Conservation (phyloP, 805 yeast species). For the Candida oleophila region DNA sequence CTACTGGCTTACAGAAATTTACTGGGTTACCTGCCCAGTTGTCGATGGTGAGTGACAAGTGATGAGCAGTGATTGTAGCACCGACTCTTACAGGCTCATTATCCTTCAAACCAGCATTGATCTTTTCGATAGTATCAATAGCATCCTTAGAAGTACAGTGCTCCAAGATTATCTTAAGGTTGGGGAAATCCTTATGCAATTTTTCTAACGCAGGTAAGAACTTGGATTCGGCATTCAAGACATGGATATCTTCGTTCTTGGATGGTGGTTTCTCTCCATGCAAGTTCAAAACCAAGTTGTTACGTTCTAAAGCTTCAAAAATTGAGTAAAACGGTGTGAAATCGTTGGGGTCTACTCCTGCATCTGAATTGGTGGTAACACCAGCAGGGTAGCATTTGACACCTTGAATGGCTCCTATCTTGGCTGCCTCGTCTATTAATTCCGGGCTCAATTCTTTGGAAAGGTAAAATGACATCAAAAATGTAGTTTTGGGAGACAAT, state of each 20-base stretch:
- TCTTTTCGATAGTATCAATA: slow-evolving; percentile 65
- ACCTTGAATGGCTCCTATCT: slow-evolving; percentile 68
- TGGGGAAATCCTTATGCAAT: slow-evolving; percentile 81
- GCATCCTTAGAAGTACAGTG: slow-evolving; percentile 95
- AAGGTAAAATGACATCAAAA: slow-evolving; percentile 87
- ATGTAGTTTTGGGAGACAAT: slow-evolving; percentile 79
- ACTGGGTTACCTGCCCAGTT: slow-evolving; percentile 96
- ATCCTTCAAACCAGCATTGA: slow-evolving; percentile 47
- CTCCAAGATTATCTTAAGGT: slow-evolving; percentile 81
- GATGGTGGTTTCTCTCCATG: slow-evolving; percentile 91
- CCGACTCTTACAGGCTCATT: slow-evolving; percentile 58
- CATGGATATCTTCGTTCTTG: slow-evolving; percentile 66
- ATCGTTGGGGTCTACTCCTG: slow-evolving; percentile 92
- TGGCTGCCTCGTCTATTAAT: slow-evolving; percentile 75
- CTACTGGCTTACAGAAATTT: slow-evolving; percentile 97
- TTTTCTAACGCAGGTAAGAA: slow-evolving; percentile 86
- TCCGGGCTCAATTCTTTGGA: slow-evolving; percentile 82
- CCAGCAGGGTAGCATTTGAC: slow-evolving; percentile 99
- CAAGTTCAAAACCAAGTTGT: slow-evolving; percentile 74
- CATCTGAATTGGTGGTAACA: slow-evolving; percentile 93
- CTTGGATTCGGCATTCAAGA: slow-evolving; percentile 89
- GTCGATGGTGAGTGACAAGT: slow-evolving; percentile 82
- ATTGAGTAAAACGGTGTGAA: slow-evolving; percentile 86
- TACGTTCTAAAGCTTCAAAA: slow-evolving; percentile 82
- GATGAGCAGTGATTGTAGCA: slow-evolving; percentile 96